Conservation (phyloP, 257 asterid species). For the Fraxinus quadrangulata region DNA sequence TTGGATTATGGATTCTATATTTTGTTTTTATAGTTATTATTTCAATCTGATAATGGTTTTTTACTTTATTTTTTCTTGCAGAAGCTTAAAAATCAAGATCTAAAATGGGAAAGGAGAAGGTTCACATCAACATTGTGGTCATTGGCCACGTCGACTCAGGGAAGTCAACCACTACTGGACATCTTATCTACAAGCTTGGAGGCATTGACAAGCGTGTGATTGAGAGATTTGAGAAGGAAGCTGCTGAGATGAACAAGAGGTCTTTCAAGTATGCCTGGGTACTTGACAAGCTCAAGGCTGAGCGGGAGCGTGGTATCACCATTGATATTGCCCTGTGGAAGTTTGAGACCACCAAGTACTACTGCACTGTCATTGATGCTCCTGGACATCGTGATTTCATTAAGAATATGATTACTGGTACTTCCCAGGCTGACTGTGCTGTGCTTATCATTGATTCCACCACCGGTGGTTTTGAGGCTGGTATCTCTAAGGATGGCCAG, state of each 20-base stretch:
- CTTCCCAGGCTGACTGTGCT: constrained; percentile 87
- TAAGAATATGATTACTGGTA: constrained; percentile 78
- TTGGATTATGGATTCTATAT: not conserved
- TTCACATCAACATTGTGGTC: constrained; percentile 52
- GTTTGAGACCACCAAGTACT: constrained; percentile 70
- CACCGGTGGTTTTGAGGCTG: constrained; percentile 87
- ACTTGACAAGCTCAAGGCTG: constrained; percentile 76
- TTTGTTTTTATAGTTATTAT: not conserved
- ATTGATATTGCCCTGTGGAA: constrained; percentile 74
- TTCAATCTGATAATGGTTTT: not conserved
- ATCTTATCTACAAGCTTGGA: constrained; percentile 56
- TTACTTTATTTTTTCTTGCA: not conserved
- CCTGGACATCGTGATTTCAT: constrained; percentile 85
- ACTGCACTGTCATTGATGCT: constrained; percentile 65
- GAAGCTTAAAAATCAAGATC: constrained; percentile 5
- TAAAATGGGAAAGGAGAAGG: constrained; percentile 50
- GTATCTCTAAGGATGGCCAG: constrained; percentile 88
- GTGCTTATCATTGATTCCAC: constrained; percentile 82
- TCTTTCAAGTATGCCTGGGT: constrained; percentile 74
- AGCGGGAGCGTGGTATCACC: constrained; percentile 73
- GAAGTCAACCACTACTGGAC: constrained; percentile 56
- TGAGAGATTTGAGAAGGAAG: constrained; percentile 70
- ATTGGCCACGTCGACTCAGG: constrained; percentile 61
- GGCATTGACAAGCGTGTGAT: constrained; percentile 65
- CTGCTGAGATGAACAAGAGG: constrained; percentile 84